Evolutionary conservation across 2,329 filamentous ascomycete genomes (phyloP).

Genomic region (Herpotrichia juniperi): DNA sequence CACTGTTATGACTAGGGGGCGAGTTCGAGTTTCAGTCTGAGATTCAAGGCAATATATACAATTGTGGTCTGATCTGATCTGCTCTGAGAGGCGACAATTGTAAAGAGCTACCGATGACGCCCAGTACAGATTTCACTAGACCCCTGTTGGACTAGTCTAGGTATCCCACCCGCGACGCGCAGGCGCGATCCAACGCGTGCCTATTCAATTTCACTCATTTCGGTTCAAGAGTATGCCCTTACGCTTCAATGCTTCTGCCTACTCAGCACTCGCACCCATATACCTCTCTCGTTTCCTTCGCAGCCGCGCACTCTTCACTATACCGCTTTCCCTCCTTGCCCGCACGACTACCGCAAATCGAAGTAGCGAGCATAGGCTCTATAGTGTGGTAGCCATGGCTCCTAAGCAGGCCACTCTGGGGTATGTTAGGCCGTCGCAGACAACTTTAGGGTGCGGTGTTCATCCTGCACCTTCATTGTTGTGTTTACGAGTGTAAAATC

Average conservation of each 20-base stretch:
- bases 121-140: neutral
- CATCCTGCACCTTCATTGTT: constrained; percentile 1
- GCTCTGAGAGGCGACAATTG: neutral
- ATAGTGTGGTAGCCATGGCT: constrained; percentile 45
- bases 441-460: constrained; percentile 70
- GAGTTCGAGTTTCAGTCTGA: too few species aligned
- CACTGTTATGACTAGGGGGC: too few species aligned
- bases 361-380: constrained; percentile 8
- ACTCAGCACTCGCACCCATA: constrained; percentile 12
- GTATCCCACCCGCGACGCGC: constrained; percentile 24
- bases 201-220: constrained; percentile 16
- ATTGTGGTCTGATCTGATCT: constrained; percentile 9
- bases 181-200: constrained; percentile 36
- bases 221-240: constrained; percentile 35
- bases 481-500: neutral
- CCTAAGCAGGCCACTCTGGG: constrained; percentile 82
- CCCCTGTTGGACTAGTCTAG: neutral
- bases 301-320: constrained; percentile 10
- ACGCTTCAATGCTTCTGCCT: constrained; percentile 34
- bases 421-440: constrained; percentile 81
- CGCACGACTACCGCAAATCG: constrained; percentile 6
- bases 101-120: neutral
- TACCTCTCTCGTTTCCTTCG: neutral
- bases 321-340: constrained; percentile 10
- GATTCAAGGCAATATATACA: too few species aligned